Conservation (phyloP, 2,329 filamentous ascomycete species). For the Arthrobotrys iridis region DNA sequence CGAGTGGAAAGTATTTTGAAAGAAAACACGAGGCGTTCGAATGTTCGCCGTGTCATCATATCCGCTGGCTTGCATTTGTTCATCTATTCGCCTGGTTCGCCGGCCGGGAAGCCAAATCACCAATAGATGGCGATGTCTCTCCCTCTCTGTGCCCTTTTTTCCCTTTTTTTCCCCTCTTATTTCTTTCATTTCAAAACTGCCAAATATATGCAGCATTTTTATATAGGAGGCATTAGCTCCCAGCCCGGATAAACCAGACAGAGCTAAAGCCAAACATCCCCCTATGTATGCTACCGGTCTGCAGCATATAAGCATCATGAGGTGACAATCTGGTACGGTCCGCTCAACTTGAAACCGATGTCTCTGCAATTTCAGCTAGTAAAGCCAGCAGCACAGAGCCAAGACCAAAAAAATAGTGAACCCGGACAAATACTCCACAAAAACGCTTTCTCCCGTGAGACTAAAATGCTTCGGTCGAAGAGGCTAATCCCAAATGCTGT, state of each 20-base stretch:
- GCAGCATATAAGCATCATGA: background rate
- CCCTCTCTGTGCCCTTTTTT: background rate
- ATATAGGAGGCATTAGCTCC: too few relatives aligned
- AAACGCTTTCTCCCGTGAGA: conserved; percentile 11
- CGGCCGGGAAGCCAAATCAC: background rate
- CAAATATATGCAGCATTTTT: background rate
- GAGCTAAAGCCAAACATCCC: background rate
- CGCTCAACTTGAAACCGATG: conserved; percentile 17
- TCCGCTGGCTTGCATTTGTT: conserved; percentile 10
- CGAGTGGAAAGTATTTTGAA: background rate
- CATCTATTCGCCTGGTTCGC: background rate
- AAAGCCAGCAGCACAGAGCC: background rate
- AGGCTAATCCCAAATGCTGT: conserved; percentile 2
- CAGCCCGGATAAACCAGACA: background rate
- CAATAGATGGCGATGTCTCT: background rate
- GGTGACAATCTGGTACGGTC: background rate
- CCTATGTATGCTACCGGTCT: conserved; percentile 6
- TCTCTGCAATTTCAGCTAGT: conserved; percentile 13
- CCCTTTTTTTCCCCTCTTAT: background rate
- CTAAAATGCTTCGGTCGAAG: background rate
- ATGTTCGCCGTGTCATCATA: conserved; percentile 1
- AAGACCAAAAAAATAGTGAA: background rate
- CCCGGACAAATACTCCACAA: conserved; percentile 7
- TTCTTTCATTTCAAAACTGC: conserved; percentile 2
- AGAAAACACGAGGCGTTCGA: background rate